Evolutionary conservation across 2,329 filamentous ascomycete species (phyloP).

Genomic region (Canariomyces notabilis): DNA sequence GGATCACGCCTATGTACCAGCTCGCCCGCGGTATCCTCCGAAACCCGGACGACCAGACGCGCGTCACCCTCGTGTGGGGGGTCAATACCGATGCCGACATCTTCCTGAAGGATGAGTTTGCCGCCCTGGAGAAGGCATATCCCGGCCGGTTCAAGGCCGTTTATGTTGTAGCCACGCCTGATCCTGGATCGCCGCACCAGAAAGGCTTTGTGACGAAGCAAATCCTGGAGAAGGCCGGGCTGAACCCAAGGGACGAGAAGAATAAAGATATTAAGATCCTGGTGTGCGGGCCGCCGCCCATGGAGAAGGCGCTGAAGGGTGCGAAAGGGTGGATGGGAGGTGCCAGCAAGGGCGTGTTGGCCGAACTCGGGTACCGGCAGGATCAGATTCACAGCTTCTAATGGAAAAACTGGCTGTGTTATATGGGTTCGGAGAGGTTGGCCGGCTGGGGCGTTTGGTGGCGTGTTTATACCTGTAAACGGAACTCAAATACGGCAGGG

Average conservation of each 20-base stretch:
- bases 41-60: conserved; percentile 57
- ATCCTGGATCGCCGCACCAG: conserved; percentile 35
- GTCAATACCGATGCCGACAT: conserved; percentile 62
- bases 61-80: conserved; percentile 60
- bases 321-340: no score
- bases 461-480: not conserved
- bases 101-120: conserved; percentile 52
- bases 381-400: conserved; percentile 55
- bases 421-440: not conserved
- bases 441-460: not conserved
- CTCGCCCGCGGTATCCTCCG: conserved; percentile 57
- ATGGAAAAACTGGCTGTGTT: not conserved
- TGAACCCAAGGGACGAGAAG: conserved; percentile 29
- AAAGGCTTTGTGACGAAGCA: conserved; percentile 56
- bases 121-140: conserved; percentile 42
- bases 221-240: conserved; percentile 47
- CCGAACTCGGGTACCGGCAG: conserved; percentile 52
- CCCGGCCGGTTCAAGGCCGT: conserved; percentile 52
- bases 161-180: conserved; percentile 52
- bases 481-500: no score
- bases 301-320: conserved; percentile 54
- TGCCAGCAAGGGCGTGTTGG: conserved; percentile 53
- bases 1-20: conserved; percentile 67
- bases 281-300: conserved; percentile 63
- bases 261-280: conserved; percentile 52